Conservation (phyloP, 1,139 yeast genomes). For the Suhomyces kunorum region DNA sequence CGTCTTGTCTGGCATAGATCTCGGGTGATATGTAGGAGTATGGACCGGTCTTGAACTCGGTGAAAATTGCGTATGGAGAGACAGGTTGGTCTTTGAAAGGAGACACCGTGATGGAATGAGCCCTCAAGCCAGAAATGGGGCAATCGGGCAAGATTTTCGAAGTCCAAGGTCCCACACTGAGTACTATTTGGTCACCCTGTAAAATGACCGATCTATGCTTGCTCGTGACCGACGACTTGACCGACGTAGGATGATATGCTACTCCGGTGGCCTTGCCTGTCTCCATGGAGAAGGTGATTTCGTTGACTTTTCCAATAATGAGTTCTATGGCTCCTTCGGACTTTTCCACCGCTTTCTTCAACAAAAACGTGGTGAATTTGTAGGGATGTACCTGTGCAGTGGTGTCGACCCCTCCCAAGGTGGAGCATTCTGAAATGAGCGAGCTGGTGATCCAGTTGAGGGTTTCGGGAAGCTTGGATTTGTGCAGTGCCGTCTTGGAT, state of each 20-base stretch:
- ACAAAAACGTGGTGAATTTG: conserved; percentile 78
- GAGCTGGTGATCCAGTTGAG: conserved; percentile 79
- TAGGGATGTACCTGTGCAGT: conserved; percentile 98
- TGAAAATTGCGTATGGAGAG: conserved; percentile 90
- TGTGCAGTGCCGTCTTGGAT: conserved; percentile 10
- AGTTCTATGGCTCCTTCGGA: conserved; percentile 78
- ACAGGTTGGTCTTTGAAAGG: conserved; percentile 72
- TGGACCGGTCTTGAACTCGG: conserved; percentile 74
- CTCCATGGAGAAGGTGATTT: conserved; percentile 61
- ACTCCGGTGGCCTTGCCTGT: conserved; percentile 69
- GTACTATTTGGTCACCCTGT: conserved; percentile 72
- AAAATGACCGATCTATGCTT: conserved; percentile 36
- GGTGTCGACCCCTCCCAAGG: conserved; percentile 80
- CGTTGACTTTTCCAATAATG: conserved; percentile 78
- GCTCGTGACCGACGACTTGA: conserved; percentile 11
- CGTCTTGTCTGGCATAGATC: conserved; percentile 92
- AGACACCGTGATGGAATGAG: conserved; percentile 89
- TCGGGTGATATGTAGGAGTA: conserved; percentile 82
- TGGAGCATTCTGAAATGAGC: conserved; percentile 71
- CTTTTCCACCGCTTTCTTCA: conserved; percentile 74
- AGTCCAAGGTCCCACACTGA: conserved; percentile 96
- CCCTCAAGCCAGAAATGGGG: conserved; percentile 88
- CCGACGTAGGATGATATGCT: conserved; percentile 57
- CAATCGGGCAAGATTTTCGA: conserved; percentile 85
- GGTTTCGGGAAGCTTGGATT: conserved; percentile 59